Conservation (phyloP, 2,329 filamentous ascomycete genomes). For the Trichoderma simmonsii region DNA sequence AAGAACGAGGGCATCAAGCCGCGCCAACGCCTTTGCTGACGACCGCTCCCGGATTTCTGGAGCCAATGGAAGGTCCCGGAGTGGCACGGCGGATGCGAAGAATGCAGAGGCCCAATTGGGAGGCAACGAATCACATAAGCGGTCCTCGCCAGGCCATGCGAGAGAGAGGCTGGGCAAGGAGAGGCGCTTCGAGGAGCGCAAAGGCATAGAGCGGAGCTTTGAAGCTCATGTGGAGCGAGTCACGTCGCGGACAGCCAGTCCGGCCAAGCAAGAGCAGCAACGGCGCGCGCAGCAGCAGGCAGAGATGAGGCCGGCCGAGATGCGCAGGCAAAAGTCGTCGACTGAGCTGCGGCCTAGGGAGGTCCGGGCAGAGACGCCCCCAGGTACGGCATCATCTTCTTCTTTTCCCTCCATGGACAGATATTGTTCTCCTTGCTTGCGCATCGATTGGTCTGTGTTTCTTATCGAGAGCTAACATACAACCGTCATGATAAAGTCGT, state of each 20-base stretch:
- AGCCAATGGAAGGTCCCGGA: conserved; percentile 34
- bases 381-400: conserved; percentile 39
- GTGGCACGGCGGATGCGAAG: conserved; percentile 36
- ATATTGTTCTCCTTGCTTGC: not conserved
- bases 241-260: conserved; percentile 57
- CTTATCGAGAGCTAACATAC: not conserved
- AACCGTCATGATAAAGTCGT: conserved; percentile 34
- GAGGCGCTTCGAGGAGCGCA: conserved; percentile 49
- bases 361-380: conserved; percentile 45
- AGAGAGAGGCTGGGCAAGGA: conserved; percentile 46
- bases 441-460: not conserved
- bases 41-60: conserved; percentile 38
- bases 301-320: conserved; percentile 39
- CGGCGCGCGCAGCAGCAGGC: conserved; percentile 35
- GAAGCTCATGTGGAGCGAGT: conserved; percentile 63
- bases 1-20: conserved; percentile 41
- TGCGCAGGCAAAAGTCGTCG: conserved; percentile 40
- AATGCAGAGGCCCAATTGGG: conserved; percentile 35
- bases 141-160: conserved; percentile 55
- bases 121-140: conserved; percentile 50
- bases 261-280: conserved; percentile 51
- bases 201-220: conserved; percentile 52
- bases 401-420: not conserved
- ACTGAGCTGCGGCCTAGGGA: conserved; percentile 46
- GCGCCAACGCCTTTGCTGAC: conserved; percentile 38